Conservation (phyloP, 1,284 basidiomycete species). For the Trichosporon ovoides region DNA sequence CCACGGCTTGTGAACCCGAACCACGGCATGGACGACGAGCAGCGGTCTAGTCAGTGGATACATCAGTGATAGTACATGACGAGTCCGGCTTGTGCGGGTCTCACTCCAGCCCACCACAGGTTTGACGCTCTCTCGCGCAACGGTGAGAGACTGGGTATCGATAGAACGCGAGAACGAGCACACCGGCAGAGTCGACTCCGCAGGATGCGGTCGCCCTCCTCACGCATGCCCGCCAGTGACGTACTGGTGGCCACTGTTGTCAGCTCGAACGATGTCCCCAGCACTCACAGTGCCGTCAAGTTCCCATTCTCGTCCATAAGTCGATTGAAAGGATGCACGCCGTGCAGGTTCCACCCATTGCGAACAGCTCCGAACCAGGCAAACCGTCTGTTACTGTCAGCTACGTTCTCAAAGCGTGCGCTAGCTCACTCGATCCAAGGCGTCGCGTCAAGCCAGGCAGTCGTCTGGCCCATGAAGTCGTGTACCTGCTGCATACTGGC, state of each 20-base stretch:
- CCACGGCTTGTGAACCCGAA: no score
- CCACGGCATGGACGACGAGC: no score
- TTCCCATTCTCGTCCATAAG: constrained; percentile 31
- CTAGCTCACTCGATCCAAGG: constrained; percentile 24
- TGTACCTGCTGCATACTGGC: constrained; percentile 38
- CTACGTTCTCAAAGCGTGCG: background rate
- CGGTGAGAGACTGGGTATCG: no score
- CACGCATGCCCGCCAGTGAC: constrained; percentile 24
- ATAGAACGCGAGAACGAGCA: no score
- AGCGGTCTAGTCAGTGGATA: no score
- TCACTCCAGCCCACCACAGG: no score
- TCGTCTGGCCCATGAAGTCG: constrained; percentile 41
- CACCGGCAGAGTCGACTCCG: no score
- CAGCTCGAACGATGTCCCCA: background rate
- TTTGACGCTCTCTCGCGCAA: no score
- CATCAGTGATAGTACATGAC: no score
- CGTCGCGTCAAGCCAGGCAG: constrained; percentile 33
- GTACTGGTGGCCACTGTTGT: constrained; percentile 29
- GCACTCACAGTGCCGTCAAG: constrained; percentile 30
- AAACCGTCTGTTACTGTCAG: constrained; percentile 18
- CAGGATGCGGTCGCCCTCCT: no score
- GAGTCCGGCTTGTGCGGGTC: no score
- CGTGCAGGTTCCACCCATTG: constrained; percentile 26
- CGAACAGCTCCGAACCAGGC: constrained; percentile 18
- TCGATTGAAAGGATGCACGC: constrained; percentile 33